These are phyloP conservation scores for Fusarium verrucosum DNA, from an alignment of 2,329 filamentous ascomycete genomes.

Conservation along the genomic window DNA sequence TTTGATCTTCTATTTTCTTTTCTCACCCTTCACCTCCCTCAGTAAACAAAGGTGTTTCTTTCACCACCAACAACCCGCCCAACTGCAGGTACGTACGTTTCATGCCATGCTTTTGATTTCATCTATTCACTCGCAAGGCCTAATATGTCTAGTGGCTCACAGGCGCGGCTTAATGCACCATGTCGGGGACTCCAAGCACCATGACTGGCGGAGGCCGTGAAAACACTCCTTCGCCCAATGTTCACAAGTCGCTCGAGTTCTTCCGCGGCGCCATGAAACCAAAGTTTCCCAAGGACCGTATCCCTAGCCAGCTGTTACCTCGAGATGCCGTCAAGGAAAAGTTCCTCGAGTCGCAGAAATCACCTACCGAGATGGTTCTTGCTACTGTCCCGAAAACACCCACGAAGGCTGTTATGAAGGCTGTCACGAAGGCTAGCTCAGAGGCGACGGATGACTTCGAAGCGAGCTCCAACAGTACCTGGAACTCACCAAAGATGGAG, in stretches of 20 bases:
- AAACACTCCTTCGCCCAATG: slow-evolving; percentile 1
- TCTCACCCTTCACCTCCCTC: too few species aligned
- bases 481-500: slow-evolving; percentile 6
- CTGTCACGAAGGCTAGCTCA: neutral
- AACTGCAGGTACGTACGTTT: neutral
- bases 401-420: neutral
- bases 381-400: neutral
- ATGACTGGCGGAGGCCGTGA: neutral
- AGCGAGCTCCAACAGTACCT: slow-evolving; percentile 3
- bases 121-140: neutral
- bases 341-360: neutral
- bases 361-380: neutral
- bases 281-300: neutral
- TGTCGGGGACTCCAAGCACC: neutral
- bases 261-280: neutral
- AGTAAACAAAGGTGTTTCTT: neutral
- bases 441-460: neutral
- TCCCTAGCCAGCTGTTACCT: slow-evolving; percentile 4
- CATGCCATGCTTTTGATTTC: too few species aligned
- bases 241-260: slow-evolving; percentile 7
- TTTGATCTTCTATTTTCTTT: too few species aligned
- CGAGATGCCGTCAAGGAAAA: neutral
- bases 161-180: neutral
- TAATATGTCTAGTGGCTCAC: neutral
- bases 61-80: neutral